These are phyloP conservation scores for Gonium pectorale DNA, from an alignment of 139 green algal species.

Conservation along the genomic window DNA sequence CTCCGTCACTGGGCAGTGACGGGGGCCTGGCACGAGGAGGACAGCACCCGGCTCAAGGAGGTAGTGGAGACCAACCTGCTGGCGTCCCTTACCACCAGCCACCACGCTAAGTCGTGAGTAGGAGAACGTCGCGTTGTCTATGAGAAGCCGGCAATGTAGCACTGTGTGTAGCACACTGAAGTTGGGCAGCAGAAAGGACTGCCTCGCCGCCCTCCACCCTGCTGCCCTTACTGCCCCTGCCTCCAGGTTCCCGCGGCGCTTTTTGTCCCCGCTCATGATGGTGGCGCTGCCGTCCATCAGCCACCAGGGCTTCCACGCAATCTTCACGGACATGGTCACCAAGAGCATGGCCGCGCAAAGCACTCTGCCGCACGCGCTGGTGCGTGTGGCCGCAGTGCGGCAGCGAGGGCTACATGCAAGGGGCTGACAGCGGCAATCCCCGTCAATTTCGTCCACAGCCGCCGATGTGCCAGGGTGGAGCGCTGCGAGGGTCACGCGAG, in stretches of 20 bases:
- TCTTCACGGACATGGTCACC: constrained; percentile 56
- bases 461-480: too few species aligned
- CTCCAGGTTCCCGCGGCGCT: constrained; percentile 40
- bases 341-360: constrained; percentile 25
- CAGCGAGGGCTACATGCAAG: too few species aligned
- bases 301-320: constrained; percentile 52
- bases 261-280: constrained; percentile 52
- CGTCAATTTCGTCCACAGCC: too few species aligned
- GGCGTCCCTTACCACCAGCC: constrained; percentile 39
- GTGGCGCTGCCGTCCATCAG: constrained; percentile 52
- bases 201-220: neutral
- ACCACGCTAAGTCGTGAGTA: constrained; percentile 45
- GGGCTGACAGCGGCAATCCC: too few species aligned
- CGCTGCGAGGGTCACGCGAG: too few species aligned
- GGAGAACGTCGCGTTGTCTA: neutral
- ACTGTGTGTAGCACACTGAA: neutral
- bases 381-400: neutral
- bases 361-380: constrained; percentile 14
- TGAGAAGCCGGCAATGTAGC: too few species aligned
- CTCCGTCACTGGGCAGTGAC: constrained; percentile 57
- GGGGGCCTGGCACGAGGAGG: constrained; percentile 62
- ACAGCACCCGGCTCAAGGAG: constrained; percentile 30
- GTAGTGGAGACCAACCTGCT: constrained; percentile 55
- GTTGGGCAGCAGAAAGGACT: neutral
- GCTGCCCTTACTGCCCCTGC: neutral